phyloP scores from a whole-genome alignment of 106 monocot species.

The Dendrobium officinale region DNA sequence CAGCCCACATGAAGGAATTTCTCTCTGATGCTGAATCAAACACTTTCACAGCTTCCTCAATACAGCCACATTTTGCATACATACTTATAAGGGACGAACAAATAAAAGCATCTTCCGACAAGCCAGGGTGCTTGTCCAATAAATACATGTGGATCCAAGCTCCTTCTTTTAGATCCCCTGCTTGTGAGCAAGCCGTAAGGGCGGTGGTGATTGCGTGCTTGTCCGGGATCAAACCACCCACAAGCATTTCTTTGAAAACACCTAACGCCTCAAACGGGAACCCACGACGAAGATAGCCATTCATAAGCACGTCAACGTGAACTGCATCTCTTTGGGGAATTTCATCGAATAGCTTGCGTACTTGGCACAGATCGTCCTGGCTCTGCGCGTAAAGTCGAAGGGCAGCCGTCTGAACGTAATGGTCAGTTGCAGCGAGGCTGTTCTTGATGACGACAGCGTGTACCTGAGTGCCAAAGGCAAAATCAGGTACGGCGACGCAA shows the following conservation, averaged over 20 bases:
- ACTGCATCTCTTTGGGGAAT: slow-evolving; percentile 27
- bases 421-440: slow-evolving; percentile 43
- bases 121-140: neutral
- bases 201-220: slow-evolving; percentile 39
- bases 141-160: slow-evolving; percentile 37
- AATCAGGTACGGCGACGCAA: slow-evolving; percentile 13
- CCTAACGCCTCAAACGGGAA: slow-evolving; percentile 16
- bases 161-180: slow-evolving; percentile 39
- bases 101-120: slow-evolving; percentile 23
- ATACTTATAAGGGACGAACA: slow-evolving; percentile 51
- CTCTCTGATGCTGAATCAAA: slow-evolving; percentile 26
- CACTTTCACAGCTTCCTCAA: slow-evolving; percentile 26
- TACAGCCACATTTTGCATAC: slow-evolving; percentile 64
- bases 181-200: slow-evolving; percentile 43
- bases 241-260: slow-evolving; percentile 23
- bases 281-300: slow-evolving; percentile 19
- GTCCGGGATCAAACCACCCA: slow-evolving; percentile 16
- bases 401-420: slow-evolving; percentile 45
- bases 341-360: slow-evolving; percentile 48
- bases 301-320: slow-evolving; percentile 64
- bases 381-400: slow-evolving; percentile 26
- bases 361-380: neutral
- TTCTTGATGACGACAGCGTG: slow-evolving; percentile 37
- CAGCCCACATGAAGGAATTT: slow-evolving; percentile 40
- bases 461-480: slow-evolving; percentile 35